Evolutionary conservation across 441 rosid genomes (phyloP).

Genomic region (Viola pubescens): DNA sequence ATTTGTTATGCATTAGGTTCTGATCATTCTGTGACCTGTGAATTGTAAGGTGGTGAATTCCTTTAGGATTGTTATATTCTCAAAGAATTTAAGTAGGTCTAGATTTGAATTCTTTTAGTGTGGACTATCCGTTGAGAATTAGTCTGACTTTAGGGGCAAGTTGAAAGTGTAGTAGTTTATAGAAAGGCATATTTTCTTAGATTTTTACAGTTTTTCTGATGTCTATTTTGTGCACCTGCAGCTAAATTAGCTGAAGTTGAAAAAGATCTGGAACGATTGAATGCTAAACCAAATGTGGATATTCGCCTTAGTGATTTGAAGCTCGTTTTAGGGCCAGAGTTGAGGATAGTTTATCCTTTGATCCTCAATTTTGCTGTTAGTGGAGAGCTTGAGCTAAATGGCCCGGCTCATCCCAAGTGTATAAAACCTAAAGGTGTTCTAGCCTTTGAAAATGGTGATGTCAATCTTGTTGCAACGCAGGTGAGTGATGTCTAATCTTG

Average conservation of each 20-base stretch:
- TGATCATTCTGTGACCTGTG: background rate
- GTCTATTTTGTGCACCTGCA: slow-evolving; percentile 31
- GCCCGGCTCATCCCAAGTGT: slow-evolving; percentile 83
- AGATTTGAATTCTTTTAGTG: too few species aligned
- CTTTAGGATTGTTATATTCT: too few species aligned
- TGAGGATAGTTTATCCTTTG: slow-evolving; percentile 89
- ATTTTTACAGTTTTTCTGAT: background rate
- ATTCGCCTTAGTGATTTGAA: slow-evolving; percentile 83
- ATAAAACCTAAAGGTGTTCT: slow-evolving; percentile 88
- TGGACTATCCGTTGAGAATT: too few species aligned
- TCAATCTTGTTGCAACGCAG: slow-evolving; percentile 97
- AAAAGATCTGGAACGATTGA: slow-evolving; percentile 62
- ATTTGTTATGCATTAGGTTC: slow-evolving; percentile 9
- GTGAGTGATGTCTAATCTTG: slow-evolving; percentile 31
- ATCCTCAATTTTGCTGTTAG: slow-evolving; percentile 82
- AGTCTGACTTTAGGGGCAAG: too few species aligned
- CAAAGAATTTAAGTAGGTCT: too few species aligned
- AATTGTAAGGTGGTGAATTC: too few species aligned
- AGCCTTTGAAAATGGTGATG: slow-evolving; percentile 92
- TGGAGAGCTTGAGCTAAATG: slow-evolving; percentile 91
- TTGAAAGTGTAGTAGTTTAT: too few species aligned
- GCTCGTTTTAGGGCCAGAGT: slow-evolving; percentile 91
- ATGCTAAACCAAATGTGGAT: slow-evolving; percentile 74
- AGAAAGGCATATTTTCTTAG: too few species aligned
- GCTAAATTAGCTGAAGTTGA: slow-evolving; percentile 66